Evolutionary conservation across 2,329 filamentous ascomycete genomes (phyloP).

Genomic region (Catunica adiposa): DNA sequence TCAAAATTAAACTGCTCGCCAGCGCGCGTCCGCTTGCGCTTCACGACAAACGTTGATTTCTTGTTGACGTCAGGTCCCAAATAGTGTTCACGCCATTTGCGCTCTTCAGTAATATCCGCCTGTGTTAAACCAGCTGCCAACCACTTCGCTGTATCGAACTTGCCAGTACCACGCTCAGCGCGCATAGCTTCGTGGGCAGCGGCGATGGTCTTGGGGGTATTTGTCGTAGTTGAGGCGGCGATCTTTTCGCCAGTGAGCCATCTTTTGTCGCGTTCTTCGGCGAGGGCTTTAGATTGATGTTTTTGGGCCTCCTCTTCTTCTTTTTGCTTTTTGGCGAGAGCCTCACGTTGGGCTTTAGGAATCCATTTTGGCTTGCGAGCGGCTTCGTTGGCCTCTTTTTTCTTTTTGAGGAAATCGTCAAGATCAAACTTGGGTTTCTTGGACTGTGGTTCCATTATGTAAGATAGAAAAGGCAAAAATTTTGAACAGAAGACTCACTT

Average conservation of each 20-base stretch:
- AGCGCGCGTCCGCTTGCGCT: slow-evolving; percentile 86
- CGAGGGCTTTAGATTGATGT: slow-evolving; percentile 9
- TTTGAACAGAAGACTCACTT: not conserved
- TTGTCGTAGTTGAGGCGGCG: not conserved
- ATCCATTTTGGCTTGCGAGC: slow-evolving; percentile 80
- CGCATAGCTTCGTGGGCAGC: slow-evolving; percentile 15
- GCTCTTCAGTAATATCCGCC: slow-evolving; percentile 51
- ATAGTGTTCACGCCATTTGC: slow-evolving; percentile 63
- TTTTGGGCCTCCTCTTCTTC: slow-evolving; percentile 36
- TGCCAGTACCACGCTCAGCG: slow-evolving; percentile 13
- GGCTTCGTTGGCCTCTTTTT: slow-evolving; percentile 70
- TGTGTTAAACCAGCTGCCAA: slow-evolving; percentile 13
- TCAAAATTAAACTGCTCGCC: slow-evolving; percentile 99
- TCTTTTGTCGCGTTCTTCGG: slow-evolving; percentile 12
- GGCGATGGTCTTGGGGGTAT: slow-evolving; percentile 7
- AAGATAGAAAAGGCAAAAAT: not conserved
- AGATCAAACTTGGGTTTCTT: slow-evolving; percentile 49
- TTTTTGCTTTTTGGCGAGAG: slow-evolving; percentile 63
- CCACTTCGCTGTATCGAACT: slow-evolving; percentile 13
- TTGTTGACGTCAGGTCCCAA: slow-evolving; percentile 80
- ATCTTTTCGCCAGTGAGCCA: slow-evolving; percentile 12
- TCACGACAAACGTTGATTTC: slow-evolving; percentile 71
- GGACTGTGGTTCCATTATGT: slow-evolving; percentile 15
- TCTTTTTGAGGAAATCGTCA: slow-evolving; percentile 70
- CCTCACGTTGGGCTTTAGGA: slow-evolving; percentile 66